Evolutionary conservation across 148 eudicot genomes (phyloP), one percentile per base, ranked within the genome.

Genomic region (Polygonum aviculare): DNA sequence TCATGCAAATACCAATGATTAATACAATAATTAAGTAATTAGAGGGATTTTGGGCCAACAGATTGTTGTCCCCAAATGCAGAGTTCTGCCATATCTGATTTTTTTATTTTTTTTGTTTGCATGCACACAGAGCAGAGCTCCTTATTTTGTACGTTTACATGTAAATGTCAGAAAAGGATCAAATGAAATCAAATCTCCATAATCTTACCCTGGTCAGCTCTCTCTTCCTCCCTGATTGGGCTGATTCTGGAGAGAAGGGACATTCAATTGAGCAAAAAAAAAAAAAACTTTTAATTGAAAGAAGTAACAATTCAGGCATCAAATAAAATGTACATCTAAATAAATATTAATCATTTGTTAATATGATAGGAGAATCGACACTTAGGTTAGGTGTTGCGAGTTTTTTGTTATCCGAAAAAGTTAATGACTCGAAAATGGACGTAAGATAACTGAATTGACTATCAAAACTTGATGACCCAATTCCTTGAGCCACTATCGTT

Each of bases 191-290:
- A 67, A 45, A 67, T 67, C 45, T 35, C 45, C 72, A 38, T 16
- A 67, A 67, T 67, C 38, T 63, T 67, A 35, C 72, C 70, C 70
- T 22, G 4, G 70, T 65, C 70, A 65, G 70, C n/a, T 65, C 70
- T 67, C 70, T 67, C 71, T 65, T 7, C 40, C 41, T 65, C 71
- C 41, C 38, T 65, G 71, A 65, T 65, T 65, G 71, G 18, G 70
- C 12, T 65, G 41, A 65, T 33, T 35, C 41, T 65, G 44, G 3
- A 35, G 41, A 35, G 36, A 11, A 22, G 44, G 36, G 19, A 65
- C 71, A 26, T 65, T 65, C 15, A 65, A 65, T 65, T 26, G 15
- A 31, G 22, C 4, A 15, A 52, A 54, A 54, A 2, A 54, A 54
- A 18, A 54, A 48, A 48, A 48, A 48, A 8, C 47, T 44, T 10